Evolutionary conservation across 1,139 yeast species (phyloP).

Genomic region (Magnusiomyces tetraspermus): DNA sequence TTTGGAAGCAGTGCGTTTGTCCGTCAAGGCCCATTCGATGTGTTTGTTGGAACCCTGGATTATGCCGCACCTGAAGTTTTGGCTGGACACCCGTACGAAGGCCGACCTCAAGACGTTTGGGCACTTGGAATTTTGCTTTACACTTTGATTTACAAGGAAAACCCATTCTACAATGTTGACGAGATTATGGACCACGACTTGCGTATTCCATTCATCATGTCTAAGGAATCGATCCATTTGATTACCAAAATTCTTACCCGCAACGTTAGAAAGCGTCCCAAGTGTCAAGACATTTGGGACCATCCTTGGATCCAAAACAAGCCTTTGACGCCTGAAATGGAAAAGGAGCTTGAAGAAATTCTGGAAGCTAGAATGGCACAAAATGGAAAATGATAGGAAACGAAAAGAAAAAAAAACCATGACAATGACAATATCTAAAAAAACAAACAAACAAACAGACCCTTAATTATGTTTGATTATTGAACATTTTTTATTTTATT

Average conservation of each 20-base stretch:
- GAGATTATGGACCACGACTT: conserved; percentile 88
- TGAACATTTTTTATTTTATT: no score
- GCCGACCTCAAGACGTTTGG: conserved; percentile 95
- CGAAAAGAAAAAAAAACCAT: no score
- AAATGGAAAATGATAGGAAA: neutral
- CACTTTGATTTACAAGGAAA: conserved; percentile 86
- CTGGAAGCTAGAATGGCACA: neutral
- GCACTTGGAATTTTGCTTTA: conserved; percentile 84
- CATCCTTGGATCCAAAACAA: conserved; percentile 52
- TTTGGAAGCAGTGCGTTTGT: conserved; percentile 92
- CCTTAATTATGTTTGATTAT: no score
- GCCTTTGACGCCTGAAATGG: neutral
- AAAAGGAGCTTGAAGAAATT: neutral
- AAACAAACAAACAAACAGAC: no score
- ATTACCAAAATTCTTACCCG: conserved; percentile 58
- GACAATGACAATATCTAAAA: no score
- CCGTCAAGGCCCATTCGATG: conserved; percentile 89
- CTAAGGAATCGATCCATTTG: conserved; percentile 46
- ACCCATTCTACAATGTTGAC: conserved; percentile 90
- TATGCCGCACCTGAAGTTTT: conserved; percentile 96
- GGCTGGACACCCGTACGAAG: conserved; percentile 78
- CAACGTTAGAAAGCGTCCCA: conserved; percentile 56
- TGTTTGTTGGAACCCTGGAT: conserved; percentile 93
- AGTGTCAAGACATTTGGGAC: conserved; percentile 56
- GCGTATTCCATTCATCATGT: conserved; percentile 53